Evolutionary conservation across 176 grass and related monocot species (phyloP).

Genomic region (Aegilops longissima): DNA sequence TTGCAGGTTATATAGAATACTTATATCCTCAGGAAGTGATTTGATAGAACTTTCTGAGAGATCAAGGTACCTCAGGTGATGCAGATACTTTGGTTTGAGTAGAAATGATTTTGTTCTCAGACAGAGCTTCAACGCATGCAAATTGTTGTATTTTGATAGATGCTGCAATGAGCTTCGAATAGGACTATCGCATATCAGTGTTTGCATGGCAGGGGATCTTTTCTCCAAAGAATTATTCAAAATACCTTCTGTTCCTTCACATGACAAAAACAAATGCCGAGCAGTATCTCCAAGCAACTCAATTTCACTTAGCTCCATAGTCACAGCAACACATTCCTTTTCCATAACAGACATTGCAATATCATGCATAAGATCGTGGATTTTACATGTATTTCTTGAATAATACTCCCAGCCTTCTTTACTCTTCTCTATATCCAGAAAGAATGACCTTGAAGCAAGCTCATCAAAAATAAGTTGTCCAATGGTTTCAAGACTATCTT

Average conservation of each 20-base stretch:
- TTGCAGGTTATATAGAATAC: background rate
- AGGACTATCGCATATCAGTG: background rate
- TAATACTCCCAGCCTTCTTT: background rate
- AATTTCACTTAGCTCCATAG: too few relatives aligned
- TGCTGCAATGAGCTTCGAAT: background rate
- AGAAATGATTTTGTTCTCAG: fast-evolving
- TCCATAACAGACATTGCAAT: too few relatives aligned
- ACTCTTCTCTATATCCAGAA: background rate
- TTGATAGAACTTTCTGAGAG: background rate
- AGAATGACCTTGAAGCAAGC: background rate
- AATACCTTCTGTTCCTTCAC: too few relatives aligned
- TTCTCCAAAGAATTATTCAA: too few relatives aligned
- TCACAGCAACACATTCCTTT: too few relatives aligned
- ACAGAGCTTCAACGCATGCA: background rate
- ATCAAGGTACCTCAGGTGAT: background rate
- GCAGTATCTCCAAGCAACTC: too few relatives aligned
- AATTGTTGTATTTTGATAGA: background rate
- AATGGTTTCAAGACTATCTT: background rate
- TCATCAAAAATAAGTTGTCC: background rate
- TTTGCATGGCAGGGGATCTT: too few relatives aligned
- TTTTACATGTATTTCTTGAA: background rate
- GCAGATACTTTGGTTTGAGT: background rate
- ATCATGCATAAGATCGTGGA: background rate
- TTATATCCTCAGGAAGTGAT: background rate
- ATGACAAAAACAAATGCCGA: too few relatives aligned